phyloP scores from a whole-genome alignment of 164 flowering plant genomes.

The Tetracentron sinense region DNA sequence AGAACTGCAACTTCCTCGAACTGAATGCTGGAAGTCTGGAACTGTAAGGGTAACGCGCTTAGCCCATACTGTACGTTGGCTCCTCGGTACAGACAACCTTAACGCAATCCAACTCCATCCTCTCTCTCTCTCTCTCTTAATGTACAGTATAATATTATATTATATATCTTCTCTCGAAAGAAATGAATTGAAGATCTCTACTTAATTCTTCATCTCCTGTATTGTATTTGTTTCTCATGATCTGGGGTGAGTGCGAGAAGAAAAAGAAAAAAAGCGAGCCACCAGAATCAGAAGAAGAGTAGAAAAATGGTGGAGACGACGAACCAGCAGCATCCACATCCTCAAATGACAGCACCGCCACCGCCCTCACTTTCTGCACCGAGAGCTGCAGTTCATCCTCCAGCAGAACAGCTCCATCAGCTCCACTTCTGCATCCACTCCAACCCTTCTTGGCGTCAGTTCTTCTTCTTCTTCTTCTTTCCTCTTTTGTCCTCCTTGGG shows the following conservation, averaged over 20 bases:
- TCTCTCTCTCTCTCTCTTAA: not conserved
- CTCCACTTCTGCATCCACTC: slow-evolving; percentile 92
- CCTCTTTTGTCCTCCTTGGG: not conserved
- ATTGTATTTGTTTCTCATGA: not conserved
- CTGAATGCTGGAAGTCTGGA: not conserved
- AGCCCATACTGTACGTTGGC: slow-evolving; percentile 1
- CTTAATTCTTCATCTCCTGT: not conserved
- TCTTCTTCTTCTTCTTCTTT: slow-evolving; percentile 9
- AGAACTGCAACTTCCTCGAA: slow-evolving; percentile 10
- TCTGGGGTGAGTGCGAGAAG: too few species aligned
- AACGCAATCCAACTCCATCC: not conserved
- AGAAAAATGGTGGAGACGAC: slow-evolving; percentile 51
- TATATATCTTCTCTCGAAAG: too few species aligned
- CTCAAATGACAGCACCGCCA: slow-evolving; percentile 24
- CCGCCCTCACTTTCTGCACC: slow-evolving; percentile 42
- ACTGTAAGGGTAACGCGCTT: not conserved
- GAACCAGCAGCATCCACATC: slow-evolving; percentile 32
- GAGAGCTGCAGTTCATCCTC: slow-evolving; percentile 48
- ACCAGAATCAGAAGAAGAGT: not conserved
- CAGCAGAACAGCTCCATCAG: slow-evolving; percentile 74
- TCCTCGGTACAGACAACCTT: not conserved
- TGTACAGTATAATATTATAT: too few species aligned
- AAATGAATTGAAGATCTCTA: not conserved
- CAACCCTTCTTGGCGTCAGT: slow-evolving; percentile 87
- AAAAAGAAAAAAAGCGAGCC: not conserved